phyloP scores from a whole-genome alignment of 1,284 basidiomycete genomes.

The Pseudozyma sp. region DNA sequence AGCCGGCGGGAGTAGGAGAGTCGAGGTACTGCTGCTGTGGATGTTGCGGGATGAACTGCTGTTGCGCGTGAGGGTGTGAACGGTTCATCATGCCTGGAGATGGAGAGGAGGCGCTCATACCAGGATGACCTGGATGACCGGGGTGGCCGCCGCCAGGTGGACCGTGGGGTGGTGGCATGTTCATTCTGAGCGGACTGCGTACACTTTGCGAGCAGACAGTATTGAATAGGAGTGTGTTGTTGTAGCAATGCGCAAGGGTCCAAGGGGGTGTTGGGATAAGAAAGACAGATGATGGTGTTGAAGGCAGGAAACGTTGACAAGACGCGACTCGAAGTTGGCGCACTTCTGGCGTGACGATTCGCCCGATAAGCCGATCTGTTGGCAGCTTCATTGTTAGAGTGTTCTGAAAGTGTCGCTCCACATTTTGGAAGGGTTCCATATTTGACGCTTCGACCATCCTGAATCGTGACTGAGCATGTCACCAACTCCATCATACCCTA shows the following conservation, averaged over 20 bases:
- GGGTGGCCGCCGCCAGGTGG: slow-evolving; percentile 6
- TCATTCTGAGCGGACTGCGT: too few species aligned
- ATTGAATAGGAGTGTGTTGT: not conserved
- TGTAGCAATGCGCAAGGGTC: not conserved
- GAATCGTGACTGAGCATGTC: slow-evolving; percentile 10
- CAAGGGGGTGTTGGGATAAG: not conserved
- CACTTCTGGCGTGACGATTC: not conserved
- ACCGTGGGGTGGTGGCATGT: slow-evolving; percentile 50
- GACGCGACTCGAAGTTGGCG: slow-evolving; percentile 17
- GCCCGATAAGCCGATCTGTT: not conserved
- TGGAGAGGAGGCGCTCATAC: slow-evolving; percentile 28
- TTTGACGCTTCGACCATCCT: slow-evolving; percentile 6
- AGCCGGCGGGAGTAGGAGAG: slow-evolving; percentile 24
- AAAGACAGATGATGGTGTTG: slow-evolving; percentile 11
- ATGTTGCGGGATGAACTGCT: slow-evolving; percentile 36
- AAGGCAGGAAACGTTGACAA: not conserved
- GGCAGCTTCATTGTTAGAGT: slow-evolving; percentile 10
- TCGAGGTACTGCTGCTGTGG: slow-evolving; percentile 41
- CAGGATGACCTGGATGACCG: slow-evolving; percentile 35
- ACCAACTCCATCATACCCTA: not conserved
- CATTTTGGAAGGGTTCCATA: slow-evolving; percentile 3
- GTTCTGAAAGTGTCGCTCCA: slow-evolving; percentile 12
- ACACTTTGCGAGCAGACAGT: too few species aligned
- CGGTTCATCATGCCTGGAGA: slow-evolving; percentile 42
- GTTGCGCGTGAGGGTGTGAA: slow-evolving; percentile 27